Conservation (phyloP, 495 filamentous ascomycete species). For the Aspergillus biplanus region DNA sequence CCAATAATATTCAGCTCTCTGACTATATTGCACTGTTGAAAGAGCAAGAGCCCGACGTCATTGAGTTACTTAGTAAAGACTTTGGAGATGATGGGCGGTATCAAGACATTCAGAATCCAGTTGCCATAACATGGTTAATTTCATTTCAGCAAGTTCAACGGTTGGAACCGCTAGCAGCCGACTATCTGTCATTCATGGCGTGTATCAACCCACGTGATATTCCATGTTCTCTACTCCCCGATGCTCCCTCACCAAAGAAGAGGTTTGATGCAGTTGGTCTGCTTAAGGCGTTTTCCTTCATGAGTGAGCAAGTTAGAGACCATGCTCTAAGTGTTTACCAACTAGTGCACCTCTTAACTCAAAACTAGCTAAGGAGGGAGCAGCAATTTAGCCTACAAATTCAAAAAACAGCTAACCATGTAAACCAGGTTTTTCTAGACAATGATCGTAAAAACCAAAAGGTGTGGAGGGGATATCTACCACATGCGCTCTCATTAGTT, state of each 20-base stretch:
- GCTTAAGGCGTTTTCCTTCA: constrained; percentile 1
- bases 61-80: constrained; percentile 48
- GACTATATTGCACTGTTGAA: not conserved
- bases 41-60: not conserved
- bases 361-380: not conserved
- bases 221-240: not conserved
- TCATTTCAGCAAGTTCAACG: constrained; percentile 51
- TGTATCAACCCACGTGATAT: not conserved
- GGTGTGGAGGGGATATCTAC: not conserved
- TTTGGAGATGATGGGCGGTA: constrained; percentile 53
- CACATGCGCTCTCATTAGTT: not conserved
- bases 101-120: constrained; percentile 46
- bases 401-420: not conserved
- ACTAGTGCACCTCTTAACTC: constrained; percentile 4
- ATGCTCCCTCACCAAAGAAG: not conserved
- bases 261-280: not conserved
- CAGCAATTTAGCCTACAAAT: not conserved
- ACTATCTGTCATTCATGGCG: constrained; percentile 47
- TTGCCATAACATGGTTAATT: constrained; percentile 57
- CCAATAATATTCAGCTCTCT: constrained; percentile 38
- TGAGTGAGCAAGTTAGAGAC: not conserved
- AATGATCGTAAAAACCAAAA: not conserved
- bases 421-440: not conserved
- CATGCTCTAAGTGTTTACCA: not conserved
- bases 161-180: constrained; percentile 29